Conservation (phyloP, 1,284 basidiomycete genomes). For the Fomes fomentarius region DNA sequence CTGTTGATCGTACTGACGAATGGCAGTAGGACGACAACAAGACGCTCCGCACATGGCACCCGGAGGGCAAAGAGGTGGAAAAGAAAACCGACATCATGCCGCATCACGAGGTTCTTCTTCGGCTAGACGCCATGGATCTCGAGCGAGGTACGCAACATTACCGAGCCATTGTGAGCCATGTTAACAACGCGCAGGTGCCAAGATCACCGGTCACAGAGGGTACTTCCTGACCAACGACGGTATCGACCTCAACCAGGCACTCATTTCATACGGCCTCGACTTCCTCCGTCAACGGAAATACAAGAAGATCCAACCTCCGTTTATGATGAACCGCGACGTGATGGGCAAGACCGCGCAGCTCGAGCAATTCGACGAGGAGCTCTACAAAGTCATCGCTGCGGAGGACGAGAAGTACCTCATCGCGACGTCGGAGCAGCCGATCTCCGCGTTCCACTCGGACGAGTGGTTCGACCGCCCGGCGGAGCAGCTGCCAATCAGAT, state of each 20-base stretch:
- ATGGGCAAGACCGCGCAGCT: constrained; percentile 99
- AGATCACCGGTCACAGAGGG: constrained; percentile 94
- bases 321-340: constrained; percentile 98
- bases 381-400: constrained; percentile 93
- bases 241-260: constrained; percentile 95
- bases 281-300: constrained; percentile 85
- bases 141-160: constrained; percentile 71
- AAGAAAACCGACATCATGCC: constrained; percentile 83
- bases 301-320: constrained; percentile 97
- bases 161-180: no score
- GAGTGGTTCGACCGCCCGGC: constrained; percentile 97
- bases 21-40: constrained; percentile 83
- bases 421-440: constrained; percentile 98
- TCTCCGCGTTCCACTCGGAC: constrained; percentile 93
- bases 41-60: constrained; percentile 85
- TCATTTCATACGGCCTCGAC: constrained; percentile 95
- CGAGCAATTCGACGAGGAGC: constrained; percentile 97
- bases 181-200: constrained; percentile 60
- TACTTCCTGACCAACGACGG: constrained; percentile 97
- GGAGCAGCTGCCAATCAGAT: constrained; percentile 87
- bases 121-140: constrained; percentile 94
- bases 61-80: constrained; percentile 70
- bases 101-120: constrained; percentile 95
- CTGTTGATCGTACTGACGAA: not conserved
- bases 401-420: constrained; percentile 99